phyloP scores from a whole-genome alignment of 2,329 filamentous ascomycete species.

The Fragosphaeria purpurea region DNA sequence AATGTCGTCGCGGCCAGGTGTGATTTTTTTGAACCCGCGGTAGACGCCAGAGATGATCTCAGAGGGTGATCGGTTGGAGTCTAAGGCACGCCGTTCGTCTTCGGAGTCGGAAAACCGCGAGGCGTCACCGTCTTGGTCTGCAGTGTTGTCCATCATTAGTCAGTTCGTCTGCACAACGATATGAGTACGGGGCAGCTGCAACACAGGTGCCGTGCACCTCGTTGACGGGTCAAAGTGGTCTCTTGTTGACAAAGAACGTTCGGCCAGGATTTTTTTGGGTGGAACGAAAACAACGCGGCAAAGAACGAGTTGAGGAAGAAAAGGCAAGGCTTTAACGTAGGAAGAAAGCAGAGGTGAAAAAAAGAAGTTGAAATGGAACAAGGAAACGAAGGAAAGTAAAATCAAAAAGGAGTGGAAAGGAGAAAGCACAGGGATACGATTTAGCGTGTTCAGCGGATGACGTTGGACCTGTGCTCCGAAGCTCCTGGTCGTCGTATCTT shows the following conservation, averaged over 20 bases:
- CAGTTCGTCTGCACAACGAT: slow-evolving; percentile 16
- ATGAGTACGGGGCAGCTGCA: too few relatives aligned
- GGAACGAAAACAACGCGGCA: too few relatives aligned
- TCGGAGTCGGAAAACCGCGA: slow-evolving; percentile 35
- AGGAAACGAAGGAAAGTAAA: not conserved
- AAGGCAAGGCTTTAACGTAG: not conserved
- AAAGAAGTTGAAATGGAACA: not conserved
- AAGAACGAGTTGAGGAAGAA: not conserved
- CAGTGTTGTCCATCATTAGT: slow-evolving; percentile 21
- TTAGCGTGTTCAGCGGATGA: too few relatives aligned
- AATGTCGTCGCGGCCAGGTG: slow-evolving; percentile 33
- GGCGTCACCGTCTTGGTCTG: slow-evolving; percentile 23
- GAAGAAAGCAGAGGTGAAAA: not conserved
- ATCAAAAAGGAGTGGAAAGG: not conserved
- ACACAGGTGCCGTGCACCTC: too few relatives aligned
- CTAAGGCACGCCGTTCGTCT: slow-evolving; percentile 28
- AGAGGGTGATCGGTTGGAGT: slow-evolving; percentile 28
- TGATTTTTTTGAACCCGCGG: slow-evolving; percentile 39
- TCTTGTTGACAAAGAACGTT: too few relatives aligned
- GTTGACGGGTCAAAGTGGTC: too few relatives aligned
- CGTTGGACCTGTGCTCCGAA: too few relatives aligned
- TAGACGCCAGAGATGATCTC: slow-evolving; percentile 43
- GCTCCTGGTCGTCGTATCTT: too few relatives aligned
- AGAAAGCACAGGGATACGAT: too few relatives aligned
- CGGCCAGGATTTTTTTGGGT: not conserved